Evolutionary conservation across 2,329 filamentous ascomycete species (phyloP).

Genomic region (Leptographium procerum): DNA sequence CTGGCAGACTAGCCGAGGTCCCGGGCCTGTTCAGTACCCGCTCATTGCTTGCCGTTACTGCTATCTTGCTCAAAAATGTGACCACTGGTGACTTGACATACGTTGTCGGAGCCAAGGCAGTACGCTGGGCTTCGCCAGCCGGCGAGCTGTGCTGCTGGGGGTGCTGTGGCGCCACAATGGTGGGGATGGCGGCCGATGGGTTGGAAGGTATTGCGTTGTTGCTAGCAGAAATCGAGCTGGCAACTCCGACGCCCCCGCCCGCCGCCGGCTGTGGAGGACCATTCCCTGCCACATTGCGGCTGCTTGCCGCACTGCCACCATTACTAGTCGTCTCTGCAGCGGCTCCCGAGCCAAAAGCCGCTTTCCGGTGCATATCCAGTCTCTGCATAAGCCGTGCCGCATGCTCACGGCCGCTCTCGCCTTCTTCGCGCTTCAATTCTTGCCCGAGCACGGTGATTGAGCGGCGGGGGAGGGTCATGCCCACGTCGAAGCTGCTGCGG

Average conservation of each 20-base stretch:
- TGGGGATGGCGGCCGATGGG: conserved; percentile 9
- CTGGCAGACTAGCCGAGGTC: conserved; percentile 62
- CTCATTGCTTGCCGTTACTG: conserved; percentile 71
- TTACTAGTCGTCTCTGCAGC: background rate
- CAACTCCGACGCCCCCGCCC: conserved; percentile 56
- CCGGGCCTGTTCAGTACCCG: conserved; percentile 50
- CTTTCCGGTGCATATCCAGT: conserved; percentile 77
- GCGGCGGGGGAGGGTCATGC: conserved; percentile 32
- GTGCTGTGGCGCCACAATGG: conserved; percentile 16
- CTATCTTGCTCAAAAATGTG: conserved; percentile 77
- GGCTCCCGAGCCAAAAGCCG: conserved; percentile 33
- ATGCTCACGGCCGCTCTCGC: conserved; percentile 67
- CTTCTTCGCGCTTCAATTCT: conserved; percentile 50
- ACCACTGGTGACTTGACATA: conserved; percentile 71
- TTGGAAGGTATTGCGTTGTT: conserved; percentile 64
- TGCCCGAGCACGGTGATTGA: conserved; percentile 42
- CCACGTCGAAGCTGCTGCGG: conserved; percentile 64
- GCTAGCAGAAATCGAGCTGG: conserved; percentile 74
- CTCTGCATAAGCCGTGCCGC: conserved; percentile 85
- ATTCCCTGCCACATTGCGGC: conserved; percentile 17
- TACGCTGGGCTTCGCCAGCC: conserved; percentile 18
- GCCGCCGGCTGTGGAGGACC: conserved; percentile 21
- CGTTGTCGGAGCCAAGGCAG: conserved; percentile 61
- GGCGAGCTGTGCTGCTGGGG: conserved; percentile 23
- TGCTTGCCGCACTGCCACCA: background rate